Conservation (phyloP, 2,329 filamentous ascomycete species). For the Microcera coccophila region DNA sequence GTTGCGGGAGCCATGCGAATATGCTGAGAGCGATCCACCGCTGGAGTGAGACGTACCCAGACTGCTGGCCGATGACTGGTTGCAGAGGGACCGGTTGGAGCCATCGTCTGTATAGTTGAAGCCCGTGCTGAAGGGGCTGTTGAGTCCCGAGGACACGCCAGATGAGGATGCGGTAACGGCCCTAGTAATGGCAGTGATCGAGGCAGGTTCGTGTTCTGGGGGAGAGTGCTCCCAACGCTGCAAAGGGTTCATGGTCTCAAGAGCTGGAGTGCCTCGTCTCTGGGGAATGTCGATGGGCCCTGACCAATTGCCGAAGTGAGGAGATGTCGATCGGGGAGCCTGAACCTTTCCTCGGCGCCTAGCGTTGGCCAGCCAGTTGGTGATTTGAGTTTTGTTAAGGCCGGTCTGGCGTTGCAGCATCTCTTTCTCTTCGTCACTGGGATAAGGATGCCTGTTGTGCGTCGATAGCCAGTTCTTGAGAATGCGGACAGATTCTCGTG, state of each 20-base stretch:
- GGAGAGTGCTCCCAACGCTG: slow-evolving; percentile 59
- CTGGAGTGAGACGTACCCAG: slow-evolving; percentile 59
- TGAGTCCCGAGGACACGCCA: slow-evolving; percentile 50
- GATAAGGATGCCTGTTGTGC: slow-evolving; percentile 80
- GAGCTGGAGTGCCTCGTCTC: slow-evolving; percentile 51
- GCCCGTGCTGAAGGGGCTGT: slow-evolving; percentile 56
- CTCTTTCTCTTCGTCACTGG: slow-evolving; percentile 82
- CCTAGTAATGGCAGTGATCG: slow-evolving; percentile 54
- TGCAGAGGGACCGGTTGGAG: slow-evolving; percentile 54
- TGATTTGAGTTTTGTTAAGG: slow-evolving; percentile 77
- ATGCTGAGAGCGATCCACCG: slow-evolving; percentile 56
- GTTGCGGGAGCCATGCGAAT: slow-evolving; percentile 54
- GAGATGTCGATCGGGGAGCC: slow-evolving; percentile 63
- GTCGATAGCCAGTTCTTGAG: slow-evolving; percentile 81
- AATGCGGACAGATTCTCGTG: slow-evolving; percentile 72
- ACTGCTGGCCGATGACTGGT: slow-evolving; percentile 58
- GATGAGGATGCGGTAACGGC: slow-evolving; percentile 54
- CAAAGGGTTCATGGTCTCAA: slow-evolving; percentile 53
- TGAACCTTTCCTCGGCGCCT: slow-evolving; percentile 76
- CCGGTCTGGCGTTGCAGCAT: slow-evolving; percentile 74
- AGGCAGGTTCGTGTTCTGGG: slow-evolving; percentile 57
- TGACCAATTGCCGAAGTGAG: slow-evolving; percentile 58
- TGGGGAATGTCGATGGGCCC: slow-evolving; percentile 71
- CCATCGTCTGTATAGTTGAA: slow-evolving; percentile 59
- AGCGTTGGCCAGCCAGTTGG: slow-evolving; percentile 90